These are phyloP conservation scores for Sphagnum magellanicum DNA, from an alignment of 228 moss, liverwort and hornwort genomes.

Conservation along the genomic window DNA sequence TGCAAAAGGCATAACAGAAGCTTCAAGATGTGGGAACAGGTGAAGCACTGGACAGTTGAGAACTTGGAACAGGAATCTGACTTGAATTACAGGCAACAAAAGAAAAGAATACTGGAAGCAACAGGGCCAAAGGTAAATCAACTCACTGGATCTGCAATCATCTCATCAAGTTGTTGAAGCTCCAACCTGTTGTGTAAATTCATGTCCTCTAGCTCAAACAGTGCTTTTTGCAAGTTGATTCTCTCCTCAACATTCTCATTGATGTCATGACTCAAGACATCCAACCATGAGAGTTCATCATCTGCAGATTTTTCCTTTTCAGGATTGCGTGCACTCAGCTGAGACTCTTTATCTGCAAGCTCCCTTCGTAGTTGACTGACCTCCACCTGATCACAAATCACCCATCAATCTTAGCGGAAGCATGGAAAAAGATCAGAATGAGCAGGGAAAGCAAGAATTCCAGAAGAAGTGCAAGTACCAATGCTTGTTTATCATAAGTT, in stretches of 20 bases:
- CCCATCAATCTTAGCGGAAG: too few relatives aligned
- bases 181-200: slow-evolving; percentile 73
- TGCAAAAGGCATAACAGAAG: too few relatives aligned
- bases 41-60: too few relatives aligned
- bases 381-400: slow-evolving; percentile 49
- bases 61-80: too few relatives aligned
- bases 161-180: slow-evolving; percentile 75
- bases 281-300: slow-evolving; percentile 86
- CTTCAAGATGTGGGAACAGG: too few relatives aligned
- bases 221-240: slow-evolving; percentile 82
- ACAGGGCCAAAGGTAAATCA: not conserved
- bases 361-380: slow-evolving; percentile 72
- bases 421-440: too few relatives aligned
- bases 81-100: too few relatives aligned
- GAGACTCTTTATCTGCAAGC: slow-evolving; percentile 73
- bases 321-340: slow-evolving; percentile 62
- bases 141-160: slow-evolving; percentile 54
- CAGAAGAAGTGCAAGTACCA: too few relatives aligned
- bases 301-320: slow-evolving; percentile 55
- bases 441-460: too few relatives aligned
- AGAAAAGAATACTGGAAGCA: too few relatives aligned
- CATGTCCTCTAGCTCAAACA: slow-evolving; percentile 86
- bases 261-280: slow-evolving; percentile 76
- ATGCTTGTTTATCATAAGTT: too few relatives aligned
- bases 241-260: slow-evolving; percentile 88